Percentiles rank a stretch among this genome's conserved stretches.
Conservation (phyloP, 805 yeast genomes). For the Starmerella lactis-condensi region DNA sequence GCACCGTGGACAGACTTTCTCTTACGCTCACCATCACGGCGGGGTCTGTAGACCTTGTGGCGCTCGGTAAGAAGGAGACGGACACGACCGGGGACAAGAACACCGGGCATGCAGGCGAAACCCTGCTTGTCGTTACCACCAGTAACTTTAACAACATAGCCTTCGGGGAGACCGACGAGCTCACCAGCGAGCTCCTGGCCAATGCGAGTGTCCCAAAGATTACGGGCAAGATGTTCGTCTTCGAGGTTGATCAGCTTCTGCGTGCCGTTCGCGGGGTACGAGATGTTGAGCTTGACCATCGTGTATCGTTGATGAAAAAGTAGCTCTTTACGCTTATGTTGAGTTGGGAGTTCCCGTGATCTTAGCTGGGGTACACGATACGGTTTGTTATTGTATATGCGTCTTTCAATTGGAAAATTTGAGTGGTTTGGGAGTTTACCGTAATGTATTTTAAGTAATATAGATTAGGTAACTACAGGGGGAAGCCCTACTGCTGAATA, state of each 20-base stretch:
- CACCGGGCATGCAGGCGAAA: slow-evolving; percentile 99
- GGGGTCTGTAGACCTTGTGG: slow-evolving; percentile 98
- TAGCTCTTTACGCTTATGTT: neutral
- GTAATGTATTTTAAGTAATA: no score
- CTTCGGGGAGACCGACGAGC: slow-evolving; percentile 94
- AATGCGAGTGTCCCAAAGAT: slow-evolving; percentile 97
- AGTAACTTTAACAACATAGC: slow-evolving; percentile 94
- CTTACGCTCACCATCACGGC: slow-evolving; percentile 99
- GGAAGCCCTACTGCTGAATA: no score
- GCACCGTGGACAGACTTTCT: slow-evolving; percentile 99
- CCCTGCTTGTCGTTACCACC: slow-evolving; percentile 99
- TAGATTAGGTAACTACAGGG: no score
- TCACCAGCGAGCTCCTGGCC: slow-evolving; percentile 99
- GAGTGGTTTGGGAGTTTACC: no score
- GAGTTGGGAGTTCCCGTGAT: neutral
- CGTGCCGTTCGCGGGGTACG: slow-evolving; percentile 99
- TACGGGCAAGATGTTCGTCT: slow-evolving; percentile 97
- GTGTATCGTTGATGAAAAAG: slow-evolving; percentile 9
- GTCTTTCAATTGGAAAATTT: no score
- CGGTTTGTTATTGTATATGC: no score
- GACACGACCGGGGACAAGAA: slow-evolving; percentile 98
- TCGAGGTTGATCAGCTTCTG: slow-evolving; percentile 95
- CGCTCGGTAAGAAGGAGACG: slow-evolving; percentile 84
- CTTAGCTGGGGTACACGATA: neutral
- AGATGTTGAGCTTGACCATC: slow-evolving; percentile 71